Conservation (phyloP, 2,329 filamentous ascomycete species). For the Calonectria hongkongensis region DNA sequence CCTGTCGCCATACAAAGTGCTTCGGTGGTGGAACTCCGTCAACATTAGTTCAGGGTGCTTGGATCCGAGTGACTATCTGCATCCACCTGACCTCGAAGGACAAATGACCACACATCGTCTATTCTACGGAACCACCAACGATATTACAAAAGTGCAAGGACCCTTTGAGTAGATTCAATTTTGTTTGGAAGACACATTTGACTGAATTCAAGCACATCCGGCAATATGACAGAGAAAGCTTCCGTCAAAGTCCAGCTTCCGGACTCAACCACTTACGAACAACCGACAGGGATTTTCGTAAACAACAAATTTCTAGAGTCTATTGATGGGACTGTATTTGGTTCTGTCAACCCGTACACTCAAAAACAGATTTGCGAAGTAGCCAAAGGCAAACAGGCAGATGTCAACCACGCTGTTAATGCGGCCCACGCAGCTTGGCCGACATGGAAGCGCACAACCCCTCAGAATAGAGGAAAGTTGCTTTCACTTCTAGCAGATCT, state of each 20-base stretch:
- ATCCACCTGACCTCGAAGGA: too few species aligned
- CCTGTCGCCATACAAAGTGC: too few species aligned
- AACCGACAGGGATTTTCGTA: not conserved
- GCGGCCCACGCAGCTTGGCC: not conserved
- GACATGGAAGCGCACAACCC: not conserved
- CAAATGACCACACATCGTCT: too few species aligned
- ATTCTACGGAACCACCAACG: too few species aligned
- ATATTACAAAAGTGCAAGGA: too few species aligned
- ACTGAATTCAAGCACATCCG: too few species aligned
- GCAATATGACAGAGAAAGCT: not conserved
- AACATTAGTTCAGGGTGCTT: too few species aligned
- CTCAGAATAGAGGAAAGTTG: not conserved
- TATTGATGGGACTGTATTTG: not conserved
- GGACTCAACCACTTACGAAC: not conserved
- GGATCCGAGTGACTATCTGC: too few species aligned
- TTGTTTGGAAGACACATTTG: too few species aligned
- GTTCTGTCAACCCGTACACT: not conserved
- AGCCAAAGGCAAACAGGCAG: not conserved
- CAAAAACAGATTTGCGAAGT: slow-evolving; percentile 5
- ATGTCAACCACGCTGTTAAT: not conserved
- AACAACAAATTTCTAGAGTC: not conserved
- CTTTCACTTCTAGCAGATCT: not conserved
- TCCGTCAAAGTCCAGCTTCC: not conserved
- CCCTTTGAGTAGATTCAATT: too few species aligned
- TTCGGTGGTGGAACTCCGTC: too few species aligned